Conservation (phyloP, 352 stramenopile genomes). For the Globisporangium radiosum region DNA sequence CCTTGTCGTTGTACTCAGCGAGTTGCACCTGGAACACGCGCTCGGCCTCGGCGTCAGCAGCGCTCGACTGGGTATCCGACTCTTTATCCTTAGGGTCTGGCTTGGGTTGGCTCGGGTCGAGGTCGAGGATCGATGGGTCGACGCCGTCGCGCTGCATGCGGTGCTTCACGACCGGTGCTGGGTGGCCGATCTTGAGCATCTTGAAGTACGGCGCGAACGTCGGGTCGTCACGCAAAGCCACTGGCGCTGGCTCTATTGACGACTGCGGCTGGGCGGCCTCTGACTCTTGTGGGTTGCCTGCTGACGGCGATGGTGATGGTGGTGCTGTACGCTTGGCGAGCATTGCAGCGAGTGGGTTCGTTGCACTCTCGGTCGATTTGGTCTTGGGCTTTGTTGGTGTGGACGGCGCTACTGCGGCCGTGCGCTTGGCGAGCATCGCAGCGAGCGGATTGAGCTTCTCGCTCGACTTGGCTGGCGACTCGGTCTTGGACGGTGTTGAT, state of each 20-base stretch:
- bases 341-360: slow-evolving; percentile 12
- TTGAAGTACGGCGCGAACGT: slow-evolving; percentile 75
- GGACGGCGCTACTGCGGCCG: background rate
- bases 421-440: slow-evolving; percentile 10
- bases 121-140: slow-evolving; percentile 54
- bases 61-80: slow-evolving; percentile 7
- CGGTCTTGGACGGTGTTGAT: background rate
- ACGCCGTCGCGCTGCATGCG: slow-evolving; percentile 68
- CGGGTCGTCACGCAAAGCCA: slow-evolving; percentile 55
- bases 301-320: background rate
- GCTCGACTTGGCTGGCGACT: background rate
- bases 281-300: slow-evolving; percentile 4
- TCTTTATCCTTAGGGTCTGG: slow-evolving; percentile 7
- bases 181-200: slow-evolving; percentile 74
- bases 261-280: background rate
- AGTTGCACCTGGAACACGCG: slow-evolving; percentile 40
- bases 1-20: slow-evolving; percentile 61
- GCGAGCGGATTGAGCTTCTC: slow-evolving; percentile 13
- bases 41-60: slow-evolving; percentile 27
- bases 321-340: slow-evolving; percentile 1
- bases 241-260: slow-evolving; percentile 8
- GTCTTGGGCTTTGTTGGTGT: background rate
- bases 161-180: slow-evolving; percentile 59
- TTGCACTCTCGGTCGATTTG: background rate
- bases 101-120: slow-evolving; percentile 50